Evolutionary conservation across 2,329 filamentous ascomycete genomes (phyloP), one percentile per base, ranked within the genome.

Genomic region (Talaromyces islandicus): DNA sequence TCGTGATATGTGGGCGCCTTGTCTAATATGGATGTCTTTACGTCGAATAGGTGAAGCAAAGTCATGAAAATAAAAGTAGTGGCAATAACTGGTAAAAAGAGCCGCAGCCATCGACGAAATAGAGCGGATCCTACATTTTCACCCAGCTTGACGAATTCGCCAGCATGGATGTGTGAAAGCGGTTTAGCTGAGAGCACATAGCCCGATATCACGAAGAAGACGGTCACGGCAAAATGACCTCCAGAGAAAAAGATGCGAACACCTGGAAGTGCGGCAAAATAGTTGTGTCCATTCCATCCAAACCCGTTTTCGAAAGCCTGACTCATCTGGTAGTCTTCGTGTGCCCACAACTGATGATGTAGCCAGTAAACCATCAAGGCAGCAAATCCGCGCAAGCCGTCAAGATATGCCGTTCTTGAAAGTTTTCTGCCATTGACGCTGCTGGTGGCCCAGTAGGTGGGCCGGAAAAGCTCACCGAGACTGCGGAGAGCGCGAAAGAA

Each of bases 351-450:
- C 64, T 82, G 72, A 68, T 87, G 80, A 69, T 88, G 84, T 57
- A 86, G 83, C 64, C 81, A 77, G 70, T 88, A 89, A 14, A 89
- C 87, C 29, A 88, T 69, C 30, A 89, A 78, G 2, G 87, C 85
- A 4, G 86, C 86, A 63, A 89, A 87, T 3, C 87, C 87, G 67
- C 87, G 77, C 14, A 89, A 74, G 14, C 87, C 87, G 65, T 89
- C 87, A 21, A 87, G 77, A 64, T 84, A 86, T n/a, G 84, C 83
- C 5, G 84, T 87, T 19, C 76, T 74, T 7, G 81, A 75, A 14
- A 80, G 51, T 17, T 48, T 52, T 54, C 38, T 59, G 35, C 51
- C 53, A 48, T 25, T 43, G 17, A 2, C 35, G 19, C 25, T n/a
- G 30, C 19, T 35, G 12, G 27, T 48, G 19, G 51, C 43, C 57